Evolutionary conservation across 768 basidiomycete species (phyloP), one percentile per base, ranked within the genome.

Genomic region (Galerina marginata): DNA sequence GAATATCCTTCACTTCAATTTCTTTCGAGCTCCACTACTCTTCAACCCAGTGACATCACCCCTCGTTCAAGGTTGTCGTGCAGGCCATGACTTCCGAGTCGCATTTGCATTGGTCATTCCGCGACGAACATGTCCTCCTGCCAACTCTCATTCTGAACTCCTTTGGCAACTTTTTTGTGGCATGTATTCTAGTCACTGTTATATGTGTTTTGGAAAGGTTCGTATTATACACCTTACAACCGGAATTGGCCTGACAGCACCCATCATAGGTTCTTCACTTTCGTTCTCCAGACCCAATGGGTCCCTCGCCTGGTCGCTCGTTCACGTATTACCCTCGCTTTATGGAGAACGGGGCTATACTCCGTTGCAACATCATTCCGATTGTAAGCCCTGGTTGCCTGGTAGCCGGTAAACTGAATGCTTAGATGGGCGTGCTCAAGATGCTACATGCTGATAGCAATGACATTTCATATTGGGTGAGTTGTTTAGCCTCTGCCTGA

Each of bases 401-500:
- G 37, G 23, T 25, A 26, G 14, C 46, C 14, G 33, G 20, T 33
- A 39, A 45, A 20, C 20, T 20, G 46, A 26, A 33, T 37, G 15
- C 55, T 36, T 29, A 5, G 48, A 6, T 26, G 14, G 42, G 4
- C 16, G n/a, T 38, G 43, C 46, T 52, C 54, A 42, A 91, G 89
- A 56, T 73, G 83, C 60, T 91, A 91, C 67, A 91, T 92, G 89
- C 79, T 92, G 14, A 76, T 88, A 53, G 82, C 86, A 25, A 91
- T 91, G 88, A 85, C 89, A 20, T 84, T 88, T 62, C 83, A 90
- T 56, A 57, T 85, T n/a, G 83, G 87, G 90, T 90, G 67, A 72
- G 88, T 79, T 9, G 2, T 20, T 39, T 44, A 39, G 23, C 23
- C 47, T 53, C n/a, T 43, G 29, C 40, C 38, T 29, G 16, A 12